These are phyloP conservation scores for Durusdinium trenchii DNA, from an alignment of 73 alveolate genomes.

Conservation along the genomic window DNA sequence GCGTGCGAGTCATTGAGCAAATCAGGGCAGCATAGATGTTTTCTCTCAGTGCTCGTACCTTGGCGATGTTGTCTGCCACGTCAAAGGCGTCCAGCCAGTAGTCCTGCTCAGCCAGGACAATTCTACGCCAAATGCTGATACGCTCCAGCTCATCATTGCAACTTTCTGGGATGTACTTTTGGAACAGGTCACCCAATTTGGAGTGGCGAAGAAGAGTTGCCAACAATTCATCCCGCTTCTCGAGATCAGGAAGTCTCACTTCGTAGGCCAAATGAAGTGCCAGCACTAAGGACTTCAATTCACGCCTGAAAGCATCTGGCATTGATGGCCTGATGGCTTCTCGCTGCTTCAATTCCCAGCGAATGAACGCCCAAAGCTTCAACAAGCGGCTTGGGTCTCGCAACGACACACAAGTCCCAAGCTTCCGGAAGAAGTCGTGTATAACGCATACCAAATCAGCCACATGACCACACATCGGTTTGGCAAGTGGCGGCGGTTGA, in stretches of 20 bases:
- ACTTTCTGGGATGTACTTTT: not conserved
- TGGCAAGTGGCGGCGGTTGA: not conserved
- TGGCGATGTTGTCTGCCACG: slow-evolving; percentile 96
- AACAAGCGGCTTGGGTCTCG: slow-evolving; percentile 36
- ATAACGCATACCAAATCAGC: not conserved
- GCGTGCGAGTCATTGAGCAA: slow-evolving; percentile 97
- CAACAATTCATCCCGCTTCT: slow-evolving; percentile 4
- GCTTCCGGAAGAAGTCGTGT: not conserved
- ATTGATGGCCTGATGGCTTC: not conserved
- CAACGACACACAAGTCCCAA: slow-evolving; percentile 11
- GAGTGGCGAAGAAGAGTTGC: not conserved
- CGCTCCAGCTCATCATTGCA: not conserved
- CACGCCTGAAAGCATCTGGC: not conserved
- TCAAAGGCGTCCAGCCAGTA: slow-evolving; percentile 24
- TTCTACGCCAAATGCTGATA: not conserved
- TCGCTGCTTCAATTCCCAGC: slow-evolving; percentile 25
- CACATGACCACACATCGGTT: not conserved
- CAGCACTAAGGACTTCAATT: not conserved
- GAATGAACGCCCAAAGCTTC: slow-evolving; percentile 46
- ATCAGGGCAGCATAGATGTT: slow-evolving; percentile 97
- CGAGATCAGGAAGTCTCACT: slow-evolving; percentile 15
- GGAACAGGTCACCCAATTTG: not conserved
- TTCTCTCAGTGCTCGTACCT: slow-evolving; percentile 96
- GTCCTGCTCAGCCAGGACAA: slow-evolving; percentile 5
- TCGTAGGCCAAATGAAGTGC: slow-evolving; percentile 39